A percentile compares a stretch with the other conserved stretches of the same genome.
phyloP scores from a whole-genome alignment of 352 stramenopile species.

The Phytophthora uliginosa region DNA sequence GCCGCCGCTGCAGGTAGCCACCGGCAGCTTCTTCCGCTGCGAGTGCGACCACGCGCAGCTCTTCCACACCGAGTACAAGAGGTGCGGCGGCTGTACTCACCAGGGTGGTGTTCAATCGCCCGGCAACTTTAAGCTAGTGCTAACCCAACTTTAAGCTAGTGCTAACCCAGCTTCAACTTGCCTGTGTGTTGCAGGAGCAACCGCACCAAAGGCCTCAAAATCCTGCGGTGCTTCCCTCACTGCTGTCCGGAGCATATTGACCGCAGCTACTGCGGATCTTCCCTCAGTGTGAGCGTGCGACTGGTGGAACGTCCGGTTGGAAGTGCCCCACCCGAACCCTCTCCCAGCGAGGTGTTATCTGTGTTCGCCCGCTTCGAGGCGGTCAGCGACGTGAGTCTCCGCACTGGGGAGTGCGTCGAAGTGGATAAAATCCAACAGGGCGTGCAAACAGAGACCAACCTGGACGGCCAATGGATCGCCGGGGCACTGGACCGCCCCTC shows the following conservation, averaged over 20 bases:
- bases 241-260: conserved; percentile 80
- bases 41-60: conserved; percentile 75
- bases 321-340: conserved; percentile 17
- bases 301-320: conserved; percentile 17
- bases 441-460: conserved; percentile 65
- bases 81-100: conserved; percentile 30
- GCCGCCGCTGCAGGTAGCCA: conserved; percentile 39
- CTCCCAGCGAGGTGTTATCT: conserved; percentile 23
- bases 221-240: conserved; percentile 77
- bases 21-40: conserved; percentile 59
- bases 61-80: conserved; percentile 77
- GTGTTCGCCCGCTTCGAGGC: conserved; percentile 55
- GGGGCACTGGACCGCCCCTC: conserved; percentile 58
- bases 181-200: conserved; percentile 54
- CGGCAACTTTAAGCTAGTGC: neutral
- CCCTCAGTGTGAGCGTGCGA: conserved; percentile 57
- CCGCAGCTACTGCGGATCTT: conserved; percentile 77
- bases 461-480: conserved; percentile 69
- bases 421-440: conserved; percentile 43
- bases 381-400: conserved; percentile 45
- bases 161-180: neutral
- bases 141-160: conserved; percentile 5
- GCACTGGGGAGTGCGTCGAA: conserved; percentile 55
- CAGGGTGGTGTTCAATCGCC: neutral
- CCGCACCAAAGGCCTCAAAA: conserved; percentile 80